Evolutionary conservation across 2,329 filamentous ascomycete genomes (phyloP), one percentile per base, ranked within the genome.

Genomic region (Sclerotinia glacialis): DNA sequence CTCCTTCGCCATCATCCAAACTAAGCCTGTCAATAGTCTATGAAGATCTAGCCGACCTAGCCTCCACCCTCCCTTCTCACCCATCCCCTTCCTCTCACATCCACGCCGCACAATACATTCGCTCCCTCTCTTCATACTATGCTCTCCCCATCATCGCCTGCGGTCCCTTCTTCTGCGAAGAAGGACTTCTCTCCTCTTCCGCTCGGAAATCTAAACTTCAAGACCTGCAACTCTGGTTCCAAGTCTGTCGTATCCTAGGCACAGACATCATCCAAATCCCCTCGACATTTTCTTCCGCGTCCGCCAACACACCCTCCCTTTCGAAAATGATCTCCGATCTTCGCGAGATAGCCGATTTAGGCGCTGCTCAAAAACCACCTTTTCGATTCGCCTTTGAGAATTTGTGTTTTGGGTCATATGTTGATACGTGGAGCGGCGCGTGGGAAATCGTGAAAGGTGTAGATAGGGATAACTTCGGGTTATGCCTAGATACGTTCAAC

Each of bases 401-500:
- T 11, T 80, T 94, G 3, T 86, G 84, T 71, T 94, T 88, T 85
- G 89, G 89, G 12, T 92, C 89, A 0, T 82, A 86, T 63, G 80
- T 88, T 67, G 83, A 91, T 74, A 86, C 82, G 0, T 94, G 91
- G 91, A 89, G 93, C 75, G 78, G 80, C 14, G 86, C 84, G 70
- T 94, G 89, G 88, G 84, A 88, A 8, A 79, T 92, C 2, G 86
- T 93, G 0, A 78, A 82, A 71, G 79, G 78, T 3, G 89, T 93
- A 37, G 81, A 91, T 75, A 78, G 89, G 9, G 77, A 83, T 11
- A 93, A 93, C 77, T 92, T 93, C 74, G 90, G 90, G 9, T 79
- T 92, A 50, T 92, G 89, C 74, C 81, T 93, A 31, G 90, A 93
- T 77, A 91, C 87, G 0, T 93, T 92, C 79, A 91, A 93, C 76